These are phyloP conservation scores for Collybia sp. DNA, from an alignment of 768 basidiomycete species.

Conservation along the genomic window DNA sequence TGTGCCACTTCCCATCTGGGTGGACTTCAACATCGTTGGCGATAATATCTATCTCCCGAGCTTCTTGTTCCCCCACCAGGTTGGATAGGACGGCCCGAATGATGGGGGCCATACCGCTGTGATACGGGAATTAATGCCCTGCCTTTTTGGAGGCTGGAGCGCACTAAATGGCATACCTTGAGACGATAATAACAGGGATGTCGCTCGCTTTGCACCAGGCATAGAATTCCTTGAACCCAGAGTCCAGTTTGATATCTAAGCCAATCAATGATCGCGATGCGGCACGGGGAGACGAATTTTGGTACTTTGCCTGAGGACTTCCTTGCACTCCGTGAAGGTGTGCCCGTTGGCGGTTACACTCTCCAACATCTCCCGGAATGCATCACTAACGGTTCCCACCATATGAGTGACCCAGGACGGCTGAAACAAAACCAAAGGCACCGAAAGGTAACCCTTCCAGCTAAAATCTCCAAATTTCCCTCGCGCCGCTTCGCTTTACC, in stretches of 20 bases:
- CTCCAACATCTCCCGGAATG: constrained; percentile 80
- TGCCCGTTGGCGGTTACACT: constrained; percentile 73
- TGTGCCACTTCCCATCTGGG: constrained; percentile 69
- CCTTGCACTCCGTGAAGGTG: constrained; percentile 83
- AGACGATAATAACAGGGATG: constrained; percentile 91
- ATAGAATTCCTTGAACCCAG: constrained; percentile 87
- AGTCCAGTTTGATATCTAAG: constrained; percentile 79
- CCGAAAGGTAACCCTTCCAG: constrained; percentile 70
- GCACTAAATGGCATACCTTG: constrained; percentile 47
- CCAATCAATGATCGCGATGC: constrained; percentile 3
- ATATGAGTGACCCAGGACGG: not conserved
- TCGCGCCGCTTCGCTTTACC: constrained; percentile 70
- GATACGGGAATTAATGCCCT: not conserved
- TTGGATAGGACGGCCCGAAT: constrained; percentile 89
- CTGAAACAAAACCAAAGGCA: constrained; percentile 17
- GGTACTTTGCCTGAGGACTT: constrained; percentile 65
- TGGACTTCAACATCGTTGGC: constrained; percentile 81
- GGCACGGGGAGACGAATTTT: not conserved
- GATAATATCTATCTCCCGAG: constrained; percentile 81
- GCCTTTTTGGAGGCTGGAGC: too few species aligned
- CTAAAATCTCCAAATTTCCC: constrained; percentile 69
- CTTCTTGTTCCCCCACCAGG: constrained; percentile 69
- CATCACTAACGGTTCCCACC: constrained; percentile 52
- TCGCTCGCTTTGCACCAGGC: constrained; percentile 75
- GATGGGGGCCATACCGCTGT: constrained; percentile 88